Evolutionary conservation across 2,329 filamentous ascomycete genomes (phyloP), one percentile per base, ranked within the genome.

Genomic region (Paracorniculantispora psalliotae): DNA sequence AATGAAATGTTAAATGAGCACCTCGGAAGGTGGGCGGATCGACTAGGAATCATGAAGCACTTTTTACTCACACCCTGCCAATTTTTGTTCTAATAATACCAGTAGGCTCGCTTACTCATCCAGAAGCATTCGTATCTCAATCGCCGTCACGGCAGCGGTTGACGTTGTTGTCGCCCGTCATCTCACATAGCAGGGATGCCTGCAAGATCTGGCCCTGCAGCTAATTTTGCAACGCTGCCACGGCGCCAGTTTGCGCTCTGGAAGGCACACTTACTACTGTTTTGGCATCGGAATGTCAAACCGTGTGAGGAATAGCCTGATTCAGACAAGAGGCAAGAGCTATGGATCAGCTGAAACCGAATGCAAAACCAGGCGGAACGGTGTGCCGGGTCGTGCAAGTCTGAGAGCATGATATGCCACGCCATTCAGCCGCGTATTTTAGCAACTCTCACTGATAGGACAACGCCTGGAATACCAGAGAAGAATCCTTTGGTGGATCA

Each of bases 1-100:
- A 58, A 58, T 58, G 56, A 58, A 39, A 30, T 35, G 28, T 52
- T 46, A 51, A 58, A 52, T 57, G 54, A 57, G 25, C 4, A 50
- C 15, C 17, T 21, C 19, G 23, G 30, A 33, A 39, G 33, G 54
- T 43, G 53, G 48, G 46, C 55, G n/a, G 46, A 58, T 58, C 39
- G 43, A 30, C 53, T 39, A 52, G 47, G 33, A 10, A 55, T 44
- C 41, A 39, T 17, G 41, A 9, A 19, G 19, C 9, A 19, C n/a
- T 23, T 37, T 50, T 46, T n/a, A 55, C 19, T 50, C 46, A 57
- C 46, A 50, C 23, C 46, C 12, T 37, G 6, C 6, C 28, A 37
- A 21, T 4, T 15, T 25, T 30, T 21, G 15, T 25, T 43, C 33
- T 49, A 28, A 55, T 35, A 28, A 46, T 54, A 47, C 25, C 30